Percentiles rank a stretch among this genome's conserved stretches.
Evolutionary conservation across 2,329 filamentous ascomycete species (phyloP).

Genomic region (Fusarium udum): DNA sequence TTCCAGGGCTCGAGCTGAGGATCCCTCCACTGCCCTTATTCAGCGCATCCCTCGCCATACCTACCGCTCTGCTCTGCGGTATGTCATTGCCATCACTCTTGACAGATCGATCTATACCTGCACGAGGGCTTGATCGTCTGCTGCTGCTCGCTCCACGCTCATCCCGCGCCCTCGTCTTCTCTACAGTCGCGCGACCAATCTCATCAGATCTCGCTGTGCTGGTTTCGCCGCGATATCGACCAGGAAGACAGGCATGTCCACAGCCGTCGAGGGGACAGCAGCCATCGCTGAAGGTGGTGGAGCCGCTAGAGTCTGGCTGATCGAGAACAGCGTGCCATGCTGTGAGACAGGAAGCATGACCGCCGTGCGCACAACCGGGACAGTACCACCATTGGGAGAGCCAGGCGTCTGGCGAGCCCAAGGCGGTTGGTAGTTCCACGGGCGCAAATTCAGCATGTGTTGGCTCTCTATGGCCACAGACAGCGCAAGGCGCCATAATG

Average conservation of each 20-base stretch:
- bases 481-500: conserved; percentile 65
- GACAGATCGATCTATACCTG: conserved; percentile 41
- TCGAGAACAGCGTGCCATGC: conserved; percentile 62
- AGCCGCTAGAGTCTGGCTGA: conserved; percentile 21
- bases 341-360: conserved; percentile 67
- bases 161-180: conserved; percentile 46
- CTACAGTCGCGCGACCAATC: conserved; percentile 58
- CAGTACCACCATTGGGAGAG: conserved; percentile 70
- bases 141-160: conserved; percentile 40
- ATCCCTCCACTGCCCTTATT: conserved; percentile 50
- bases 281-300: conserved; percentile 58
- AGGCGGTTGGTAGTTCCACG: conserved; percentile 43
- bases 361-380: conserved; percentile 69
- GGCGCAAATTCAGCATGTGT: conserved; percentile 54
- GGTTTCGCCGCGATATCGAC: conserved; percentile 62
- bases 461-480: conserved; percentile 65
- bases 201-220: conserved; percentile 60
- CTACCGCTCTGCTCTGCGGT: conserved; percentile 68
- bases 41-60: conserved; percentile 65
- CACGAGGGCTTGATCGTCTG: conserved; percentile 45
- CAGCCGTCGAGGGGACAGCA: conserved; percentile 73
- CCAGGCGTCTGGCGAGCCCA: conserved; percentile 38
- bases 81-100: conserved; percentile 63
- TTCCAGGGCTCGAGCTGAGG: conserved; percentile 62
- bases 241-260: conserved; percentile 70